Evolutionary conservation across 129 eudicot species (phyloP).

Genomic region (Tagetes patula): DNA sequence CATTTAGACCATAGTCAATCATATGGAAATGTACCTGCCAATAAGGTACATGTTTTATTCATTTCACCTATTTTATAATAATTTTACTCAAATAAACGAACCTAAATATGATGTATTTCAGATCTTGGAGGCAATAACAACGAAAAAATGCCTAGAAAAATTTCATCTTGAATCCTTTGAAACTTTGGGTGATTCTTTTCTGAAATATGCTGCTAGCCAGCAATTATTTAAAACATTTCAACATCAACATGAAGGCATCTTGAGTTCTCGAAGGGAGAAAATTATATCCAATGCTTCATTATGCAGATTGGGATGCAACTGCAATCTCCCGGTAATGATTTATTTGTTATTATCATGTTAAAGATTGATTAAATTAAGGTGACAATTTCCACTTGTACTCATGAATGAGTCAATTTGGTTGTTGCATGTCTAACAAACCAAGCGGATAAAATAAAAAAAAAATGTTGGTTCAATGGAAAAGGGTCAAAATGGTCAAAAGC

Average conservation of each 20-base stretch:
- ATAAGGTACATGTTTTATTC: conserved; percentile 44
- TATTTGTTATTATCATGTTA: background rate
- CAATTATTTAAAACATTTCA: conserved; percentile 57
- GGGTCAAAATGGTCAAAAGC: background rate
- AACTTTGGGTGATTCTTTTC: conserved; percentile 89
- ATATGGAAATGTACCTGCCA: conserved; percentile 50
- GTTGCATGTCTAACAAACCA: conserved; percentile 11
- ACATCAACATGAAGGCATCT: conserved; percentile 71
- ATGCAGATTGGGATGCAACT: conserved; percentile 76
- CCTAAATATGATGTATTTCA: conserved; percentile 13
- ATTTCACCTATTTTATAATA: background rate
- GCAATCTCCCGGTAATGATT: conserved; percentile 62
- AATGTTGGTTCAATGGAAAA: background rate
- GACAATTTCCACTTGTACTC: background rate
- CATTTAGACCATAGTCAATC: conserved; percentile 40
- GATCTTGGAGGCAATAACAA: conserved; percentile 88
- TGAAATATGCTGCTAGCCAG: conserved; percentile 76
- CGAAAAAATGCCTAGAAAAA: conserved; percentile 70
- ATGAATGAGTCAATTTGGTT: background rate
- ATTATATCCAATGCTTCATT: conserved; percentile 58
- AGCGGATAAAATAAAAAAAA: background rate
- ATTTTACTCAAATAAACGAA: background rate
- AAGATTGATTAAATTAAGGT: background rate
- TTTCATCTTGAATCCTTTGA: conserved; percentile 81
- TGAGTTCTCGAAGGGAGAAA: conserved; percentile 47